Evolutionary conservation across 2,329 filamentous ascomycete species (phyloP), one percentile per base, ranked within the genome.

Genomic region (Penicillium sp.): DNA sequence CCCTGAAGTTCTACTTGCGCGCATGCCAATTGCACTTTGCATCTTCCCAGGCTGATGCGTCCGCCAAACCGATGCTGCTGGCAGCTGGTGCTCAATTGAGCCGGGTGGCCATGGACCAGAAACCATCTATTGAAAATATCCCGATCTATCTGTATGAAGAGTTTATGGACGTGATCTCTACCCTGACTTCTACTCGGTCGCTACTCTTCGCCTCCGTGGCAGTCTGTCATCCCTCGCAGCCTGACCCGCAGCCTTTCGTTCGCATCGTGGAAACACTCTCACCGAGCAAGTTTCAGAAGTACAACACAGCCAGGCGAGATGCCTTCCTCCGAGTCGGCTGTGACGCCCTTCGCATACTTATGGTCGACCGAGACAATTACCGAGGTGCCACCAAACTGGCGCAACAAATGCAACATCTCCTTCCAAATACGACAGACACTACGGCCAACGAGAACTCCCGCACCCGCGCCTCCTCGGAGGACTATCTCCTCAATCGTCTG

Each of bases 181-280:
- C 45, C 13, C 27, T 63, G 8, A 44, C 68, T 20, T 57, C 61
- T 14, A 54, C 57, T 11, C 55, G 53, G 14, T 60, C 61, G 5
- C 55, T 68, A n/a, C 54, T 69, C 46, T 54, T 54, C 5, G 62
- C 66, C 16, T 62, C 66, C 9, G 58, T 73, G 25, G 60, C 60
- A 7, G 56, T 76, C 41, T 72, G 71, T 38, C 72, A 76, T 51
- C 74, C 74, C 2, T 64, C 62, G 5, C 45, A 64, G 20, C 73
- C 73, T 8, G 63, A 69, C 35, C 54, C 68, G 3, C 48, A 50
- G 7, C 66, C 64, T 5, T 64, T 73, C 31, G 50, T 73, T n/a
- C 44, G 59, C 11, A 66, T 66, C 46, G 57, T 66, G 33, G 60
- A 63, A 40, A 47, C 28, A 5, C 36, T 67, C 16, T 58, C 65